Conservation (phyloP, 2,329 filamentous ascomycete genomes). For the Neocatenulostroma microsporum region DNA sequence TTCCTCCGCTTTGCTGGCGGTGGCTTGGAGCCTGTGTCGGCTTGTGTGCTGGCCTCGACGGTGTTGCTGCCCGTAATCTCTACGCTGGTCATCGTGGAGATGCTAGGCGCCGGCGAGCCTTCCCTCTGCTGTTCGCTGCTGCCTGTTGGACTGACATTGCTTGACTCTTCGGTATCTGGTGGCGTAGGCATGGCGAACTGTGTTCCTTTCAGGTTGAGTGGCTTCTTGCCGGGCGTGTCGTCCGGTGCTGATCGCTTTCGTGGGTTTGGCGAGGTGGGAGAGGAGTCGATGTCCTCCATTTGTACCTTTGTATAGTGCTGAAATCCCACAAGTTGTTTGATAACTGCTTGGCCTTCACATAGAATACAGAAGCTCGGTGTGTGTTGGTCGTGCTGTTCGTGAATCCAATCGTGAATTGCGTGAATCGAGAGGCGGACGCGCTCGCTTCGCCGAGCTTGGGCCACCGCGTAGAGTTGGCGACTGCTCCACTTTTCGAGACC, state of each 20-base stretch:
- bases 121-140: slow-evolving; percentile 16
- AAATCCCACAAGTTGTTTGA: too few species aligned
- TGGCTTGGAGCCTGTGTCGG: slow-evolving; percentile 10
- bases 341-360: too few species aligned
- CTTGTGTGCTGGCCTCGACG: background rate
- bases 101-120: slow-evolving; percentile 26
- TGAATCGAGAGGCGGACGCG: too few species aligned
- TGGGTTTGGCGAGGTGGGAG: slow-evolving; percentile 18
- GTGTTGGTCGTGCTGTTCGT: too few species aligned
- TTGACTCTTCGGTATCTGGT: slow-evolving; percentile 26
- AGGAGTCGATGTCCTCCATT: slow-evolving; percentile 28
- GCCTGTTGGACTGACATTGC: slow-evolving; percentile 20
- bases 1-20: slow-evolving; percentile 37
- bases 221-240: slow-evolving; percentile 18
- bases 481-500: too few species aligned
- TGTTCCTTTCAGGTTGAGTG: slow-evolving; percentile 26
- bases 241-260: slow-evolving; percentile 22
- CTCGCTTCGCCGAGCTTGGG: too few species aligned
- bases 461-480: too few species aligned
- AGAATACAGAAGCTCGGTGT: too few species aligned
- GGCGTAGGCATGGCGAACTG: slow-evolving; percentile 30
- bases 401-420: too few species aligned
- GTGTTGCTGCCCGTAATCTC: slow-evolving; percentile 9
- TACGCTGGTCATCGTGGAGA: slow-evolving; percentile 27
- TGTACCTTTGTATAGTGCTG: too few species aligned